A percentile compares a stretch with the other conserved stretches of the same genome.
Evolutionary conservation across 768 basidiomycete genomes (phyloP).

Genomic region (Auricularia sp.): DNA sequence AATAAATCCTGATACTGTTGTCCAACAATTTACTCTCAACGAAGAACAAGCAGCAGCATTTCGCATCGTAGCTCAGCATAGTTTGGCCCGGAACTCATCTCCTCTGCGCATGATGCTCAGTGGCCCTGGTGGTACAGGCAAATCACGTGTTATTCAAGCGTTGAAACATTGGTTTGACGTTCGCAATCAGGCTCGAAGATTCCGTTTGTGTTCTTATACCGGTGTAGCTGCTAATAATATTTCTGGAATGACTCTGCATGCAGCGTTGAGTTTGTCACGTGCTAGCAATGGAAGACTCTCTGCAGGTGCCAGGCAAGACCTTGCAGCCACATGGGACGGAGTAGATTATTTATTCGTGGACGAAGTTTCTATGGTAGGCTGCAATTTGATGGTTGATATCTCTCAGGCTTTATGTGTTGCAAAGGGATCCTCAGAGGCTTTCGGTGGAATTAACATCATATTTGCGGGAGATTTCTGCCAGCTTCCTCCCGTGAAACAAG

Average conservation of each 20-base stretch:
- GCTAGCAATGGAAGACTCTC: not conserved
- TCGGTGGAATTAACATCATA: slow-evolving; percentile 10
- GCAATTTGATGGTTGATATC: slow-evolving; percentile 1
- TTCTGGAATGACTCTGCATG: not conserved
- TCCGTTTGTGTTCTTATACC: not conserved
- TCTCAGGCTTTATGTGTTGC: slow-evolving; percentile 4
- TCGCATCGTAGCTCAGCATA: slow-evolving; percentile 22
- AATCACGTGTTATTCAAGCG: not conserved
- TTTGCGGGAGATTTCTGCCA: slow-evolving; percentile 7
- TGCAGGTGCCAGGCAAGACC: not conserved
- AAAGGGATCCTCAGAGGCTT: not conserved
- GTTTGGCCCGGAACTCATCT: slow-evolving; percentile 3
- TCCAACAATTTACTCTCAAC: slow-evolving; percentile 24
- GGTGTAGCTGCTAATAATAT: not conserved
- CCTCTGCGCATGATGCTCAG: slow-evolving; percentile 12
- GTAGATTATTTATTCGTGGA: slow-evolving; percentile 9
- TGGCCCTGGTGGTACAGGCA: not conserved
- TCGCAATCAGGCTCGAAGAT: not conserved
- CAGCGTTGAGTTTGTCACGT: not conserved
- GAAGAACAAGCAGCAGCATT: slow-evolving; percentile 26
- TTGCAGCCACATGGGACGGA: not conserved
- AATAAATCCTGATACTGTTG: slow-evolving; percentile 14
- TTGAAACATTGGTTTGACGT: not conserved
- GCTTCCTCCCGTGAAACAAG: not conserved
- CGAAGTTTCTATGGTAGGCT: slow-evolving; percentile 10